Conservation (phyloP, 345 rosid genomes). For the Clarkia xantiana region DNA sequence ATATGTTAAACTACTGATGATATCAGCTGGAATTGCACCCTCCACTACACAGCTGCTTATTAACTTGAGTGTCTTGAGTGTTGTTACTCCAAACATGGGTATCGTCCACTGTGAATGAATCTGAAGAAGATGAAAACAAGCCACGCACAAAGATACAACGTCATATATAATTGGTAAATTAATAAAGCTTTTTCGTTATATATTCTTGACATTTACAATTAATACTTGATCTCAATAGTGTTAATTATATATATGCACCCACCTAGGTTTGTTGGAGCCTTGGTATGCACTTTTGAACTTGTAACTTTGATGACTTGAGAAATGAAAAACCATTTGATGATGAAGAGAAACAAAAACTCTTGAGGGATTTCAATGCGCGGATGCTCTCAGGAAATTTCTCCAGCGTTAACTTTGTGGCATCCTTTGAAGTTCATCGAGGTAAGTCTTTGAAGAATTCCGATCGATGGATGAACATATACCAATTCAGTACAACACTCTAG, state of each 20-base stretch:
- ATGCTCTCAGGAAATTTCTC: slow-evolving; percentile 14
- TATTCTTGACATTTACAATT: no score
- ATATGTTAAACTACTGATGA: slow-evolving; percentile 4
- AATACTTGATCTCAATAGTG: no score
- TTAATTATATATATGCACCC: no score
- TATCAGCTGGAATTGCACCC: slow-evolving; percentile 5
- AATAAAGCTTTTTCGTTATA: no score
- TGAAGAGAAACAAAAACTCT: no score
- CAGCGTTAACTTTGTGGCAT: slow-evolving; percentile 17
- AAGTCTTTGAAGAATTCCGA: slow-evolving; percentile 8
- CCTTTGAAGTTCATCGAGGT: slow-evolving; percentile 6
- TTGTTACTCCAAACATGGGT: slow-evolving; percentile 6
- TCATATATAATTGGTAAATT: no score
- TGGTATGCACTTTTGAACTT: no score
- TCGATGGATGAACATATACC: slow-evolving; percentile 12
- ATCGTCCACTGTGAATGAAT: slow-evolving; percentile 1
- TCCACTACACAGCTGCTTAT: slow-evolving; percentile 10
- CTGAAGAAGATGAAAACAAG: no score
- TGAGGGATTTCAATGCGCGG: slow-evolving; percentile 9
- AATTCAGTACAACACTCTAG: slow-evolving; percentile 11
- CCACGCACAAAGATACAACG: slow-evolving; percentile 7
- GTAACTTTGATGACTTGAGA: no score
- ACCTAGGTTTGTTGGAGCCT: no score
- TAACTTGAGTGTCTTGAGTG: slow-evolving; percentile 8
- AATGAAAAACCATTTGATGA: no score